Evolutionary conservation across 257 asterid species (phyloP).

Genomic region (Solanum virginianum): DNA sequence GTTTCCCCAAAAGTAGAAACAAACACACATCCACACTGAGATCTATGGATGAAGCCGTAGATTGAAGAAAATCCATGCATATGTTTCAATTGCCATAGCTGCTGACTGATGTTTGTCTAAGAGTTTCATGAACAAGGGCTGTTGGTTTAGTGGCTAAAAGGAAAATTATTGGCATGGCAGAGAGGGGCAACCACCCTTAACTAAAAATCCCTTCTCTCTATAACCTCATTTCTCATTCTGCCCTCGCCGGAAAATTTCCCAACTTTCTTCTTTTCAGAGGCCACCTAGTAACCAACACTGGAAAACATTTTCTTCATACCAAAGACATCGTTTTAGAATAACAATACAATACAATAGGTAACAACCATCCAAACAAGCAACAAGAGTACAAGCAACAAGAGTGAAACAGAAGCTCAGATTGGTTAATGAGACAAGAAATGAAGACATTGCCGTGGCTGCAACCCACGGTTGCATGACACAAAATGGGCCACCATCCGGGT

Average conservation of each 20-base stretch:
- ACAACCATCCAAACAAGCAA: neutral
- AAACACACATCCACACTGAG: neutral
- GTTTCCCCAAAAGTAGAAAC: neutral
- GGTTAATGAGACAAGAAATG: neutral
- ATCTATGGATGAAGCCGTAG: neutral
- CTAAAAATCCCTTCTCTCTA: neutral
- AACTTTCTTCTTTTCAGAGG: neutral
- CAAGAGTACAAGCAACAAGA: neutral
- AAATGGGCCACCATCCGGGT: neutral
- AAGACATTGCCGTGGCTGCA: conserved; percentile 1
- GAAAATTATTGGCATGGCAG: neutral
- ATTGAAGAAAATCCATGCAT: neutral
- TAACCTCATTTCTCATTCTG: neutral
- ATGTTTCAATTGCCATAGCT: neutral
- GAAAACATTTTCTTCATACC: neutral
- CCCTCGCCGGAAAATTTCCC: neutral
- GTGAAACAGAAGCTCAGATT: neutral
- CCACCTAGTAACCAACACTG: neutral
- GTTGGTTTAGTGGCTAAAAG: neutral
- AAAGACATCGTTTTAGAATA: neutral
- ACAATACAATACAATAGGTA: neutral
- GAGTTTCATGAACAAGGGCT: neutral
- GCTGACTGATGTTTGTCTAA: neutral
- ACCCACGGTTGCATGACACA: neutral
- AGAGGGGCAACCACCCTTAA: neutral